Evolutionary conservation across 2,329 filamentous ascomycete genomes (phyloP), one percentile per base, ranked within the genome.

Genomic region (Albophoma yamanashiensis): DNA sequence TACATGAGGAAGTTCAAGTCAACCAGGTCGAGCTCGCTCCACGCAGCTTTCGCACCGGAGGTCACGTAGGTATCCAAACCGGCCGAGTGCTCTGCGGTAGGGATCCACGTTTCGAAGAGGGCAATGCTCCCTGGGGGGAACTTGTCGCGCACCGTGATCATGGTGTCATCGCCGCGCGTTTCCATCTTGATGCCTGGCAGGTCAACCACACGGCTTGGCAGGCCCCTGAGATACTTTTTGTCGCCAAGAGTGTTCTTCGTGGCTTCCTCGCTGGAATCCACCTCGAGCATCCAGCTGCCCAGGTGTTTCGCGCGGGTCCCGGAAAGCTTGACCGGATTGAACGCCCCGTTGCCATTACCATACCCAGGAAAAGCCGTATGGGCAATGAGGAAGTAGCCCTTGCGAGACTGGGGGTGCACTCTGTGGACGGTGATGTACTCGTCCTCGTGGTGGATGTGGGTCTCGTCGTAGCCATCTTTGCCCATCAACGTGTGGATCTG

Each of bases 371-470:
- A 99, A 0, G 95, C 94, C 4, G 94, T 97, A 68, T 97, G 94
- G 0, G 95, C 93, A 66, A 99, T 92, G 55, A 97, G 78, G 74
- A 97, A 97, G 73, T 96, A 93, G 0, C 94, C 94, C 71, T 94
- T 96, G 61, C 94, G 84, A 1, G 91, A 95, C 70, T 90, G 87
- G 0, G 93, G 94, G 69, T 99, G 92, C 3, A 97, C 91, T 63
- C 95, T 83, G 72, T 99, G 94, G 8, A 99, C 91, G 0, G 94
- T 99, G 68, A 99, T 89, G 70, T 96, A 97, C 72, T 99, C 89
- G 60, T 91, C 89, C 64, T 97, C 92, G 71, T 99, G 94, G 70
- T 99, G 93, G 58, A 99, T 91, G 69, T 97, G 93, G 9, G 92
- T 96, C 74, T 99, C 94, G 60, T 92, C 88, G 70, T 96, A 99